Evolutionary conservation across 768 basidiomycete genomes (phyloP).

Genomic region (Gymnopilus junonius): DNA sequence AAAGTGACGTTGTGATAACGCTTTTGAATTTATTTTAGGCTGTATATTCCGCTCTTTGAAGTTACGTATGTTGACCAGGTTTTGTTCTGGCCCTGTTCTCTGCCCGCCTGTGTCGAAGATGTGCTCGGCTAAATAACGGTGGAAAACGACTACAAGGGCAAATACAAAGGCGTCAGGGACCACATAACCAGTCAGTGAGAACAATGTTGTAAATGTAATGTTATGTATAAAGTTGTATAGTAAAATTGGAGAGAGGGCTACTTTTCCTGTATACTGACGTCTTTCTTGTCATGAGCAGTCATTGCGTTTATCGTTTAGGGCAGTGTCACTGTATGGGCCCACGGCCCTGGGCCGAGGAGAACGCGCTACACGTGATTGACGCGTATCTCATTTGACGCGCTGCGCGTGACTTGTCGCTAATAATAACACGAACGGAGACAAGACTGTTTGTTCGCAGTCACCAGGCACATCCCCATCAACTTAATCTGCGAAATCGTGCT

Average conservation of each 20-base stretch:
- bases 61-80: too few relatives aligned
- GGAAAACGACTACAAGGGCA: background rate
- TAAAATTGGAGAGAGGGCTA: background rate
- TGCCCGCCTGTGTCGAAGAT: background rate
- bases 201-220: background rate
- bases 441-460: conserved; percentile 14
- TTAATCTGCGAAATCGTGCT: background rate
- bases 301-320: too few relatives aligned
- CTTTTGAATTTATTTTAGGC: background rate
- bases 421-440: background rate
- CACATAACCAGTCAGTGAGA: background rate
- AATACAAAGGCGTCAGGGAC: background rate
- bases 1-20: too few relatives aligned
- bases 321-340: too few relatives aligned
- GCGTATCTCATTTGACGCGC: conserved; percentile 16
- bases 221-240: background rate
- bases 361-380: conserved; percentile 22
- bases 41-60: background rate
- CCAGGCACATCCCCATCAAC: conserved; percentile 15
- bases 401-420: background rate
- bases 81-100: background rate
- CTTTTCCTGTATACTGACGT: too few relatives aligned
- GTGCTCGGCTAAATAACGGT: background rate
- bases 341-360: background rate
- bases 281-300: too few relatives aligned